Evolutionary conservation across 164 flowering plant genomes (phyloP), one percentile per base, ranked within the genome.

Genomic region (Aristolochia contorta): DNA sequence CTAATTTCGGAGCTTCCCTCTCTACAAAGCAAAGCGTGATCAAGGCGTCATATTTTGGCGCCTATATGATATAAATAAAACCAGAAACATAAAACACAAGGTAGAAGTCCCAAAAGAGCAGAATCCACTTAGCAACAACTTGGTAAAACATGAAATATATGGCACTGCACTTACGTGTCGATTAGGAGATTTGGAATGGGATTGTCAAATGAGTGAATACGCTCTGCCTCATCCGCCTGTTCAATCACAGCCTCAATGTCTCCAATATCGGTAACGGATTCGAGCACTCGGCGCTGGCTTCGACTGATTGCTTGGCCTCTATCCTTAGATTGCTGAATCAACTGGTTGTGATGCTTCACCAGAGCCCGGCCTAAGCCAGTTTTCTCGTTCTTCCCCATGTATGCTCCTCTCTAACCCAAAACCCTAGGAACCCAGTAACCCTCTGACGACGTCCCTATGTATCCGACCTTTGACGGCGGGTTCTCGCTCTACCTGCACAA

Each of bases 341-440:
- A 81, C 45, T 88, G 90, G 68, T 88, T 88, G 61, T 90, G 95
- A 58, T 93, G 91, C 86, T 75, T 93, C 79, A 93, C 97, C 66
- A 93, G 75, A 14, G 97, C 80, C 64, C 98, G 72, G 3, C 98
- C 96, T 2, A 89, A 82, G n/a, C 64, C 57, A 18, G 48, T 71
- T 71, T 87, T 90, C 58, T 85, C 96, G 65, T 71, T 82, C 66
- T 63, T 63, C 27, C 59, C 59, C 66, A 63, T 63, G 19, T 25
- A 12, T 16, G 12, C 25, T 13, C 60, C 18, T 16, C 46, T 19
- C 13, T 12, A 14, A 54, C 24, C 24, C 1, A 54, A 54, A 54
- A 54, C 53, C 53, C 53, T 49, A 49, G 53, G 22, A 6, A 49
- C 22, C n/a, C 22, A 49, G 4, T 20, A 49, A 49, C 5, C 43